Conservation (phyloP, 306 rosid species). For the Urtica urens region DNA sequence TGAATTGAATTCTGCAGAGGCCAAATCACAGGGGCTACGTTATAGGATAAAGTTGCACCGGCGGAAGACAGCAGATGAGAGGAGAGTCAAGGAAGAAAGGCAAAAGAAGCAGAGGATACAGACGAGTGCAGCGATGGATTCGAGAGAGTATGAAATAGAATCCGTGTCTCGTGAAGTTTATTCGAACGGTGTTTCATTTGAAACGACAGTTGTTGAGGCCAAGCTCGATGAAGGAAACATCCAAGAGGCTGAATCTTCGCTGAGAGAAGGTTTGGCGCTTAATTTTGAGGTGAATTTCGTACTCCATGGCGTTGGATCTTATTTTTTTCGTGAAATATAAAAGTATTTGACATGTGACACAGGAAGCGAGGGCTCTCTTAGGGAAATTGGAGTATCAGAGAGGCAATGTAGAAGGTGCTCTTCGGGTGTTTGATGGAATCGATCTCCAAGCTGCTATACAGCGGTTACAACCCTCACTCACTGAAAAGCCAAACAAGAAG, state of each 20-base stretch:
- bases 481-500: slow-evolving; percentile 59
- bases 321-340: too few relatives aligned
- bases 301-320: too few relatives aligned
- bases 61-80: not conserved
- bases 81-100: slow-evolving; percentile 9
- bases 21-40: too few relatives aligned
- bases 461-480: slow-evolving; percentile 58
- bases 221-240: slow-evolving; percentile 86
- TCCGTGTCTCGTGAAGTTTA: slow-evolving; percentile 32
- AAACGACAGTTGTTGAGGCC: slow-evolving; percentile 54
- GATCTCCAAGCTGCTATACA: slow-evolving; percentile 91
- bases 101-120: slow-evolving; percentile 15
- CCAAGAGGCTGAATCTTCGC: slow-evolving; percentile 74
- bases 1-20: too few relatives aligned
- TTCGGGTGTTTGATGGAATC: slow-evolving; percentile 84
- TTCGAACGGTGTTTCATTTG: slow-evolving; percentile 60
- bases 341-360: slow-evolving; percentile 20
- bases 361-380: slow-evolving; percentile 98
- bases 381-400: slow-evolving; percentile 97
- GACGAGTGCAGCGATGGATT: slow-evolving; percentile 42
- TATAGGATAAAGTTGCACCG: too few relatives aligned
- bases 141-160: slow-evolving; percentile 22
- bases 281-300: slow-evolving; percentile 60
- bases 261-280: slow-evolving; percentile 79
- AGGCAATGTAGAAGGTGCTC: slow-evolving; percentile 93